Conservation (phyloP, 495 filamentous ascomycete genomes). For the Thermothielavioides terrestris region DNA sequence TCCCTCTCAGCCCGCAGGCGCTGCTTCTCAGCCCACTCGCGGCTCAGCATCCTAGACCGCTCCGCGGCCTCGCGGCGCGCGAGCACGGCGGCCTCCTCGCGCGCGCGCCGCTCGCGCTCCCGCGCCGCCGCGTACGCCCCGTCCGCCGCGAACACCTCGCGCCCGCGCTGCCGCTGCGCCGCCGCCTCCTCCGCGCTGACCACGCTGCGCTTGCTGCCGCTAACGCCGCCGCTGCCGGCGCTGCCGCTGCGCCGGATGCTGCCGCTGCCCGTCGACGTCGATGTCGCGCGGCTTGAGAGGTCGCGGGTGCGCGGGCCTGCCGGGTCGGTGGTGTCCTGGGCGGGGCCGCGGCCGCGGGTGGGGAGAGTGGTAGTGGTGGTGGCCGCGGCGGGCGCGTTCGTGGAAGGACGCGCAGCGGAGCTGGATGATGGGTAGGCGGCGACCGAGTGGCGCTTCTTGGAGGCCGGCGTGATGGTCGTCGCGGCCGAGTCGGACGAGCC, state of each 20-base stretch:
- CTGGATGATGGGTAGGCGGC: background rate
- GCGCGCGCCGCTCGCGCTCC: slow-evolving; percentile 44
- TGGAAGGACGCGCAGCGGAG: background rate
- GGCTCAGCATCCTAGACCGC: slow-evolving; percentile 49
- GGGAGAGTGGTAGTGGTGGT: background rate
- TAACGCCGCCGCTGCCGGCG: no score
- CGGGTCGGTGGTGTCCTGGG: background rate
- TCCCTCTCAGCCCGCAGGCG: slow-evolving; percentile 27
- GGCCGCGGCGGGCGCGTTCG: background rate
- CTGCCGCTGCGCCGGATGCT: slow-evolving; percentile 31
- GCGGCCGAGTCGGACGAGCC: slow-evolving; percentile 9
- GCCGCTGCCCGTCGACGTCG: slow-evolving; percentile 32
- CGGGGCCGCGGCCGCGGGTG: slow-evolving; percentile 9
- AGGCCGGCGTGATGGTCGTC: slow-evolving; percentile 1
- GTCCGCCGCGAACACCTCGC: slow-evolving; percentile 53
- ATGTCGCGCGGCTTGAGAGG: slow-evolving; percentile 27
- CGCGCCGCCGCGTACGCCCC: slow-evolving; percentile 39
- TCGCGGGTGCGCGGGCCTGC: slow-evolving; percentile 8
- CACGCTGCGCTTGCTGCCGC: slow-evolving; percentile 26
- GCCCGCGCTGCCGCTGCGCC: slow-evolving; percentile 46
- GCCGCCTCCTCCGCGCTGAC: slow-evolving; percentile 42
- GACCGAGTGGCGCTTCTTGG: slow-evolving; percentile 15
- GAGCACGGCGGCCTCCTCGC: slow-evolving; percentile 48
- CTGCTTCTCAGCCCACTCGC: slow-evolving; percentile 67
- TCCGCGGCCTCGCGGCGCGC: slow-evolving; percentile 59